Conservation (phyloP, 805 yeast genomes). For the Dipodascus albidus region DNA sequence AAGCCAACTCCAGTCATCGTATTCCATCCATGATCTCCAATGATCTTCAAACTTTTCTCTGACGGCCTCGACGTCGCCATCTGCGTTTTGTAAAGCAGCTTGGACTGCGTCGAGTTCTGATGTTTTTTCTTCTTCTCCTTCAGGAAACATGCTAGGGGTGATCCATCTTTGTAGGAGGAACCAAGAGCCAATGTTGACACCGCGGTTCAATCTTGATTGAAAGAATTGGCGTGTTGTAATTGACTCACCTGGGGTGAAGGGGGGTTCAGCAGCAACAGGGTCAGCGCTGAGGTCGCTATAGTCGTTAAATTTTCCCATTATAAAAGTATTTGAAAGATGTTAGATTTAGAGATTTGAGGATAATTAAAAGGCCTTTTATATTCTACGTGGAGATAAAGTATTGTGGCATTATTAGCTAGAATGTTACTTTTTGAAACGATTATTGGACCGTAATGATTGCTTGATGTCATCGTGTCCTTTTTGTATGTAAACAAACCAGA, state of each 20-base stretch:
- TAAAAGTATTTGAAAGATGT: too few species aligned
- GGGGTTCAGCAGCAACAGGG: conserved; percentile 18
- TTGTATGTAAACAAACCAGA: too few species aligned
- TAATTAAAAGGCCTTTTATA: too few species aligned
- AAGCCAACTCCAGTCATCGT: conserved; percentile 75
- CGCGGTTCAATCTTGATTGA: conserved; percentile 42
- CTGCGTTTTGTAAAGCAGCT: conserved; percentile 34
- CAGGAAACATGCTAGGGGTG: conserved; percentile 35
- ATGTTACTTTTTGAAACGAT: too few species aligned
- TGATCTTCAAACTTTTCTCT: conserved; percentile 42
- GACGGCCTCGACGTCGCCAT: conserved; percentile 44
- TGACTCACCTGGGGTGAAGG: conserved; percentile 20
- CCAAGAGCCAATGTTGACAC: conserved; percentile 75
- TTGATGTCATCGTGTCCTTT: too few species aligned
- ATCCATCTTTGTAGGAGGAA: conserved; percentile 72
- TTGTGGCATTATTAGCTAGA: too few species aligned
- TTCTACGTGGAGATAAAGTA: too few species aligned
- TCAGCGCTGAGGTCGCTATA: too few species aligned
- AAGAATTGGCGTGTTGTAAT: conserved; percentile 25
- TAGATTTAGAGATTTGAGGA: too few species aligned
- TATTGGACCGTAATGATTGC: too few species aligned
- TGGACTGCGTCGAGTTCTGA: conserved; percentile 67
- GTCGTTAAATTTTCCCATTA: too few species aligned
- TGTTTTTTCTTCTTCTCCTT: conserved; percentile 36
- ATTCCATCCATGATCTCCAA: conserved; percentile 51